Evolutionary conservation across 495 filamentous ascomycete genomes (phyloP).

Genomic region (Hypomontagnella monticulosa): DNA sequence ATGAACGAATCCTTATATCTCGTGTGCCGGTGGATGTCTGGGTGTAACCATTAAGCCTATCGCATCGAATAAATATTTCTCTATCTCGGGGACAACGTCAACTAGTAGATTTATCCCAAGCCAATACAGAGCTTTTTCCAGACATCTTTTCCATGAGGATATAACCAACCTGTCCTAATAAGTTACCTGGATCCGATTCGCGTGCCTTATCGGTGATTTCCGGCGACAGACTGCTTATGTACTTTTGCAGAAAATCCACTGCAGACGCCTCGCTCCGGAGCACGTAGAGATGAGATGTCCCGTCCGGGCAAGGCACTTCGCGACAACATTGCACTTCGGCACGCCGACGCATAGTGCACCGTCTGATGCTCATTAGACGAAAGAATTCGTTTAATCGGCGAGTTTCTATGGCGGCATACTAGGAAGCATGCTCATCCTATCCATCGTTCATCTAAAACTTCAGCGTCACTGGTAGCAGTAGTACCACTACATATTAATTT

Average conservation of each 20-base stretch:
- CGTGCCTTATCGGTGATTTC: constrained; percentile 32
- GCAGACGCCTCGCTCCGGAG: constrained; percentile 52
- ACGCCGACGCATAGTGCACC: no score
- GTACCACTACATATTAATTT: no score
- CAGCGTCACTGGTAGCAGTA: no score
- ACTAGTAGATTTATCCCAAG: constrained; percentile 40
- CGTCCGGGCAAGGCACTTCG: constrained; percentile 43
- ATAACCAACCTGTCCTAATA: constrained; percentile 45
- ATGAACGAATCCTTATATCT: constrained; percentile 27
- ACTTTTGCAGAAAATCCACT: constrained; percentile 47
- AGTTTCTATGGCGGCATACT: no score
- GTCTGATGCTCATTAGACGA: no score
- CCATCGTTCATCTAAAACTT: no score
- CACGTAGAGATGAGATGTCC: constrained; percentile 28
- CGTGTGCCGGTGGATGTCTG: constrained; percentile 6
- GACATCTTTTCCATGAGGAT: constrained; percentile 55
- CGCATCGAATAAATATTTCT: constrained; percentile 45
- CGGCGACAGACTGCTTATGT: constrained; percentile 48
- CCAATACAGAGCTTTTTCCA: constrained; percentile 48
- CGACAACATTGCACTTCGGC: neutral
- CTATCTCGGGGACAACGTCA: constrained; percentile 54
- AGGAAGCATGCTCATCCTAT: no score
- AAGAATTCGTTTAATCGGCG: no score
- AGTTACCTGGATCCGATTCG: constrained; percentile 43
- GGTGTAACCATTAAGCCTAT: constrained; percentile 38